Conservation (phyloP, 2,329 filamentous ascomycete species). For the Trichoderma sp. region DNA sequence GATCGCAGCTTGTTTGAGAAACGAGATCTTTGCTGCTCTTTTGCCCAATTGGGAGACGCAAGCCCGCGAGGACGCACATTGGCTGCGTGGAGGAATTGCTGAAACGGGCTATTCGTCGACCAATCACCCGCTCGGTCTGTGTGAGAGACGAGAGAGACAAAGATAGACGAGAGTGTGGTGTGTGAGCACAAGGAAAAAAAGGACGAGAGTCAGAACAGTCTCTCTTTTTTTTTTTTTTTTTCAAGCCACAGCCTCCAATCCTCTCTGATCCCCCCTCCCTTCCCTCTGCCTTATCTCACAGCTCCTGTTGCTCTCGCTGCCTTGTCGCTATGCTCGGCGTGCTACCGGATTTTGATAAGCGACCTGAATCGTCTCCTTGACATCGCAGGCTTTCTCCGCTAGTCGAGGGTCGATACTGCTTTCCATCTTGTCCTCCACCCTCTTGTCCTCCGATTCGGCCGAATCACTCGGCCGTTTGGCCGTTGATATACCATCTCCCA, state of each 20-base stretch:
- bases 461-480: constrained; percentile 18
- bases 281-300: not conserved
- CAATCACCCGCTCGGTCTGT: not conserved
- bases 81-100: not conserved
- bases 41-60: not conserved
- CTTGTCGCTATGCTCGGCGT: constrained; percentile 17
- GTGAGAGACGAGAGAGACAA: not conserved
- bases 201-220: not conserved
- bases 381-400: not conserved
- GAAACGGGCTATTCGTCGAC: not conserved
- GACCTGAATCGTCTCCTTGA: constrained; percentile 21
- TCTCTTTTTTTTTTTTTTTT: constrained; percentile 5
- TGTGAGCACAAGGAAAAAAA: not conserved
- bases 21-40: not conserved
- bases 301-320: not conserved
- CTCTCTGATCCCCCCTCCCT: not conserved
- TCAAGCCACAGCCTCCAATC: constrained; percentile 14
- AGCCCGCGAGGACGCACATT: not conserved
- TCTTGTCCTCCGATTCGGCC: constrained; percentile 16
- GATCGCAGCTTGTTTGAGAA: not conserved
- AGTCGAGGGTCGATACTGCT: not conserved
- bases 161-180: not conserved
- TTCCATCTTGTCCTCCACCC: not conserved
- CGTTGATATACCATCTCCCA: not conserved
- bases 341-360: constrained; percentile 22